phyloP scores from a whole-genome alignment of 2,329 filamentous ascomycete genomes.

The Fusarium sp. region DNA sequence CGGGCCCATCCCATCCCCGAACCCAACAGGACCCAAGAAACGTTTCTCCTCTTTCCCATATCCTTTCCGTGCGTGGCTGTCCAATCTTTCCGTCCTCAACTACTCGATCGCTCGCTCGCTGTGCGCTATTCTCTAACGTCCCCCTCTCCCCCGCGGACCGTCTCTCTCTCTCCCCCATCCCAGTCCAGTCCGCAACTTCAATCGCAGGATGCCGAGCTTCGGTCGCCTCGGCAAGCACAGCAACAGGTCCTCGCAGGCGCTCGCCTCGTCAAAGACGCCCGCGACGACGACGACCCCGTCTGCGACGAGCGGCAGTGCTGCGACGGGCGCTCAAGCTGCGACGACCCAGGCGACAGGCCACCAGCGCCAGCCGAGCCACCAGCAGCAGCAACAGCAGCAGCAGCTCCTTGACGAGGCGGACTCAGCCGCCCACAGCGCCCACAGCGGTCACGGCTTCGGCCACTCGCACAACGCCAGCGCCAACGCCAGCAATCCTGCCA shows the following conservation, averaged over 20 bases:
- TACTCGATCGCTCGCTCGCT: background rate
- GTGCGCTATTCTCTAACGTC: constrained; percentile 11
- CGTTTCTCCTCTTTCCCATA: constrained; percentile 30
- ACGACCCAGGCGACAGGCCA: constrained; percentile 30
- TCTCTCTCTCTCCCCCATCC: background rate
- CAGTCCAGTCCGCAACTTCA: constrained; percentile 23
- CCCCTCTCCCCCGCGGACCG: background rate
- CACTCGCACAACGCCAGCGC: constrained; percentile 24
- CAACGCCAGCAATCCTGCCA: constrained; percentile 37
- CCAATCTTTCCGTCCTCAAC: constrained; percentile 17
- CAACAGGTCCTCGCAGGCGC: constrained; percentile 67
- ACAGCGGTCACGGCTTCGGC: constrained; percentile 21
- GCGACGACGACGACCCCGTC: constrained; percentile 21
- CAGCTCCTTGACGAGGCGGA: constrained; percentile 40
- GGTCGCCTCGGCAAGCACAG: constrained; percentile 65
- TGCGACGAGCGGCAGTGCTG: constrained; percentile 39
- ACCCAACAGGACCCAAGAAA: constrained; percentile 19
- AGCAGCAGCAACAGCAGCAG: constrained; percentile 36
- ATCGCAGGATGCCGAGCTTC: constrained; percentile 61
- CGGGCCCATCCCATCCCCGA: constrained; percentile 23
- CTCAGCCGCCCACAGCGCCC: constrained; percentile 43
- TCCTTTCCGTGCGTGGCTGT: constrained; percentile 4
- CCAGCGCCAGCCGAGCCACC: constrained; percentile 35
- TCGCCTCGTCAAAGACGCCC: constrained; percentile 49
- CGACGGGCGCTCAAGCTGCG: constrained; percentile 34